Percentiles rank a stretch among this genome's conserved stretches.
phyloP scores from a whole-genome alignment of 2,329 filamentous ascomycete species.

The Colletotrichum sidae region DNA sequence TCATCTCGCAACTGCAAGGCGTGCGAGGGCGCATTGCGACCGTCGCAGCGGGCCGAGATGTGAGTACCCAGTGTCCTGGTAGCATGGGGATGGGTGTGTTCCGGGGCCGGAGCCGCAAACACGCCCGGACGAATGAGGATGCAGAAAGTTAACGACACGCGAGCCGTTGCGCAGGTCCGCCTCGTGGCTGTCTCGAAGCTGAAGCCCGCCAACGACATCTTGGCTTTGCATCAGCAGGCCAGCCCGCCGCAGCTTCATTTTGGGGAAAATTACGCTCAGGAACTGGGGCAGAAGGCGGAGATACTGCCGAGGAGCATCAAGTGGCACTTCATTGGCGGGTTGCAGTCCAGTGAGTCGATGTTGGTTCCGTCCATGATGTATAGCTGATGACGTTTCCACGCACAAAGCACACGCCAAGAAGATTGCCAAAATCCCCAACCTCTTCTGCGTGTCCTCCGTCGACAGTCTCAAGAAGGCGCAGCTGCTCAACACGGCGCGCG shows the following conservation, averaged over 20 bases:
- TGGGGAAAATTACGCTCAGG: slow-evolving; percentile 96
- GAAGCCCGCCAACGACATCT: slow-evolving; percentile 91
- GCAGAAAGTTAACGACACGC: neutral
- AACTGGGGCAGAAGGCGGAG: slow-evolving; percentile 86
- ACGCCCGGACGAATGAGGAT: neutral
- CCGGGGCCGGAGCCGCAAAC: neutral
- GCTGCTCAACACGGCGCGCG: slow-evolving; percentile 81
- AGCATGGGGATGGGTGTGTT: neutral
- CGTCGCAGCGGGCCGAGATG: slow-evolving; percentile 64
- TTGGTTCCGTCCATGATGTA: too few species aligned
- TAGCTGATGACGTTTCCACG: neutral
- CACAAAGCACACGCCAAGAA: slow-evolving; percentile 86
- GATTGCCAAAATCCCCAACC: slow-evolving; percentile 86
- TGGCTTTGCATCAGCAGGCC: slow-evolving; percentile 75
- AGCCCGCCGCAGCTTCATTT: slow-evolving; percentile 73
- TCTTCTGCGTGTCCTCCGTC: slow-evolving; percentile 92
- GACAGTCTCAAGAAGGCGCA: slow-evolving; percentile 90
- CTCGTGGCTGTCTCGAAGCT: slow-evolving; percentile 96
- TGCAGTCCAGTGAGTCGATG: slow-evolving; percentile 75
- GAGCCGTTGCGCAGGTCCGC: slow-evolving; percentile 67
- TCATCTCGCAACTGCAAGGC: slow-evolving; percentile 70
- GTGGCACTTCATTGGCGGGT: slow-evolving; percentile 97
- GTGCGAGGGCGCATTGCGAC: slow-evolving; percentile 69
- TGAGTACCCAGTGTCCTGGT: slow-evolving; percentile 49
- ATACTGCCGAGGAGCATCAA: slow-evolving; percentile 80